Evolutionary conservation across 495 filamentous ascomycete genomes (phyloP).

Genomic region (Cenococcum geophilum): DNA sequence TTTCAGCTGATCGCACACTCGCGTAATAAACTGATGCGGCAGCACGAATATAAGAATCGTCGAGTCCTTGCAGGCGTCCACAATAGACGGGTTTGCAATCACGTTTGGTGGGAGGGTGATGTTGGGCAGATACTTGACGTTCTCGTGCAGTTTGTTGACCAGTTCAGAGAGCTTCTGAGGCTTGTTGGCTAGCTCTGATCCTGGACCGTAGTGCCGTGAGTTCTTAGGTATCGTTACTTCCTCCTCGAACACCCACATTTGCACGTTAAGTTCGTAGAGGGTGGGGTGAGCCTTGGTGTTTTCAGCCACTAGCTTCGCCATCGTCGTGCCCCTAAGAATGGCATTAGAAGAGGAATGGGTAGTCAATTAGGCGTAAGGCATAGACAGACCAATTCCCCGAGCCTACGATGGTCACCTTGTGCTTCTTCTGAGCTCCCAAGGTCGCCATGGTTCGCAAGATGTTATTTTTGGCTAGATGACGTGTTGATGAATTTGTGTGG

Average conservation of each 20-base stretch:
- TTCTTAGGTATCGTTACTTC: constrained; percentile 64
- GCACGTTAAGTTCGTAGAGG: constrained; percentile 79
- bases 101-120: constrained; percentile 81
- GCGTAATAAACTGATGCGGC: constrained; percentile 93
- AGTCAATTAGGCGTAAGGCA: background rate
- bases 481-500: background rate
- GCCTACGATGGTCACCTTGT: constrained; percentile 91
- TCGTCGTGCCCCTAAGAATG: constrained; percentile 73
- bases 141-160: constrained; percentile 92
- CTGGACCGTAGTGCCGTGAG: constrained; percentile 44
- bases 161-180: constrained; percentile 80
- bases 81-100: constrained; percentile 80
- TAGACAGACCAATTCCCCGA: constrained; percentile 85
- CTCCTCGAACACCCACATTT: constrained; percentile 98
- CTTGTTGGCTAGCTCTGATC: constrained; percentile 49
- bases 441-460: constrained; percentile 34
- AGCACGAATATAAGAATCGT: constrained; percentile 94
- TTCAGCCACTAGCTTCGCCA: constrained; percentile 94
- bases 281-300: constrained; percentile 71
- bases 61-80: constrained; percentile 71
- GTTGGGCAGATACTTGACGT: constrained; percentile 90
- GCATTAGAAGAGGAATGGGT: background rate
- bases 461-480: background rate
- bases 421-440: constrained; percentile 52
- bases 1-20: constrained; percentile 75